phyloP scores from a whole-genome alignment of 441 rosid genomes.

The Croton setiger region DNA sequence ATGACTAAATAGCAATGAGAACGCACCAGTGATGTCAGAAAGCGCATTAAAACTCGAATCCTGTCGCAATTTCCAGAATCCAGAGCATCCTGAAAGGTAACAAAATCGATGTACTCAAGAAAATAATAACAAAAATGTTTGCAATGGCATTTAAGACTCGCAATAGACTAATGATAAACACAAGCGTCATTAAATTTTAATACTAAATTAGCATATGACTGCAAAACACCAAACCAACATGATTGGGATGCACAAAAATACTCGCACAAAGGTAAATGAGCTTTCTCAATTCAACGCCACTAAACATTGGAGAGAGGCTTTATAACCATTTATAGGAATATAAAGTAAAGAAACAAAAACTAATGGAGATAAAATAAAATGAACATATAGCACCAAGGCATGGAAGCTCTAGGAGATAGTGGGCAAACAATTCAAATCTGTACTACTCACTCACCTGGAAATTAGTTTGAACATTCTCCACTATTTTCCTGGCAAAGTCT shows the following conservation, averaged over 20 bases:
- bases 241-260: no score
- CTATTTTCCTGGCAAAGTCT: conserved; percentile 61
- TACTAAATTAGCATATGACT: neutral
- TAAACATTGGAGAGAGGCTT: neutral
- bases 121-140: conserved; percentile 2
- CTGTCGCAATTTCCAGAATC: conserved; percentile 64
- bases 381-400: neutral
- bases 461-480: conserved; percentile 53
- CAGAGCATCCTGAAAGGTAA: conserved; percentile 64
- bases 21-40: conserved; percentile 80
- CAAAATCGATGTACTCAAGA: neutral
- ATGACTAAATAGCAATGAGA: conserved; percentile 18
- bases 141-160: neutral
- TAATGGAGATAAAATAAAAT: neutral
- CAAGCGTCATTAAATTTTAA: neutral
- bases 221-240: neutral
- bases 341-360: neutral
- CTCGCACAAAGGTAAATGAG: neutral
- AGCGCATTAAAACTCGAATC: conserved; percentile 84
- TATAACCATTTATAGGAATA: neutral
- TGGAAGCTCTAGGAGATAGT: neutral
- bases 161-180: neutral
- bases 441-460: conserved; percentile 74
- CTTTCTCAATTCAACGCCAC: neutral
- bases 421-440: conserved; percentile 7